Evolutionary conservation across 2,329 filamentous ascomycete genomes (phyloP).

Genomic region (Byssochlamys sp.): DNA sequence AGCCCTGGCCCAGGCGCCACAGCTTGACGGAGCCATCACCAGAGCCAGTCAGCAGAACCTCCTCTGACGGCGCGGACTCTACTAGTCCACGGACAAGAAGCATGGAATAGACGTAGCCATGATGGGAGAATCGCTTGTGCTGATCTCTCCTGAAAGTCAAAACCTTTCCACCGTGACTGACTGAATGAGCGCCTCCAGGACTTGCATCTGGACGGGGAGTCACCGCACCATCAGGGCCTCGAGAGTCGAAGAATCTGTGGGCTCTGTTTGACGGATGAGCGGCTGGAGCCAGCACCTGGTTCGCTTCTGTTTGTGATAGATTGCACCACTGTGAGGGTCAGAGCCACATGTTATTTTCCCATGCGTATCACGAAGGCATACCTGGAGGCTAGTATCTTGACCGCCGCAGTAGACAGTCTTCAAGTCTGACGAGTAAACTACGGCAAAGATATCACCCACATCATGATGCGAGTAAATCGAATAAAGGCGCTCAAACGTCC

Average conservation of each 20-base stretch:
- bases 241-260: conserved; percentile 87
- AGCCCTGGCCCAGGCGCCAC: conserved; percentile 63
- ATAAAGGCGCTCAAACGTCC: conserved; percentile 65
- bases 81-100: conserved; percentile 67
- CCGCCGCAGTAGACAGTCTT: conserved; percentile 83
- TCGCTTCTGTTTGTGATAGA: conserved; percentile 55
- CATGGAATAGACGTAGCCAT: conserved; percentile 95
- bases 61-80: conserved; percentile 54
- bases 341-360: conserved; percentile 1
- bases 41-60: conserved; percentile 80
- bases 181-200: conserved; percentile 37
- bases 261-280: conserved; percentile 67
- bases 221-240: conserved; percentile 68
- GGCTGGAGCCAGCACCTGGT: conserved; percentile 51
- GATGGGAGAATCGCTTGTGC: conserved; percentile 82
- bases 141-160: conserved; percentile 74
- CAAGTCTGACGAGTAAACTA: conserved; percentile 72
- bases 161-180: conserved; percentile 51
- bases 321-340: conserved; percentile 58
- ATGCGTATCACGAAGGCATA: conserved; percentile 13
- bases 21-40: conserved; percentile 90
- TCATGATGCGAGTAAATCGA: conserved; percentile 91
- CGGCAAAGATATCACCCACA: conserved; percentile 88
- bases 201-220: conserved; percentile 63
- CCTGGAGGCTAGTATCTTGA: conserved; percentile 85